Base-by-base conservation (phyloP, 2,329 filamentous ascomycete species). In the Drechslerella coelobrocha region DNA sequence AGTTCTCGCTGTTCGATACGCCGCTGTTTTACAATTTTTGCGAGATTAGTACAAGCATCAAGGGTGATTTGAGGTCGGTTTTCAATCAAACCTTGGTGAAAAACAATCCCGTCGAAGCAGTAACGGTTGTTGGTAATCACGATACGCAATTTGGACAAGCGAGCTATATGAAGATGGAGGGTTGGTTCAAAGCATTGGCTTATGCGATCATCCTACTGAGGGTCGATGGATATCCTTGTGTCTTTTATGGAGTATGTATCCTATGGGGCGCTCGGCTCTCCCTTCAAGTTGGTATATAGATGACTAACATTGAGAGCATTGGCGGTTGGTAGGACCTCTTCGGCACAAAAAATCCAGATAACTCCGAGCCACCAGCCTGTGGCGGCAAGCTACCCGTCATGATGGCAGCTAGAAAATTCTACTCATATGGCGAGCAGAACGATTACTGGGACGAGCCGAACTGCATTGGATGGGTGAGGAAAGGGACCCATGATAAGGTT, bases 161-260 rank as follows among this genome's bases (percentile, higher is more conserved):
- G 0, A 81, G 88, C 45, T 86, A 84, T 75, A 82, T 81, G 75
- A 74, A 75, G 1, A 84, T 91, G 41, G 83, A 85, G 61, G 81
- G 82, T 24, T 87, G 84, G 79, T 89, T 91, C 80, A 90, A 90
- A 77, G 84, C 87, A 0, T 81, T 91, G 14, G 89, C 88, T 10
- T 90, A 91, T 77, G 81, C 87, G 0, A 82, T 91, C 47, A 90
- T 91, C 61, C 83, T 92, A 1, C 84, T 91, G 24, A 83, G 86
- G 10, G 78, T 82, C 53, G 80, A 84, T 31, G 87, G 87, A 14
- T 83, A 85, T 26, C 88, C 88, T 0, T 89, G 86, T 74, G 80
- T 89, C 34, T 91, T 91, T 77, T 90, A 87, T 76, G 87, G 88
- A 23, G 88, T 90, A 75, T 89, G 88, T 77, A 87, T 88, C 21